phyloP scores from a whole-genome alignment of 768 basidiomycete species.

The Lactarius sp. region DNA sequence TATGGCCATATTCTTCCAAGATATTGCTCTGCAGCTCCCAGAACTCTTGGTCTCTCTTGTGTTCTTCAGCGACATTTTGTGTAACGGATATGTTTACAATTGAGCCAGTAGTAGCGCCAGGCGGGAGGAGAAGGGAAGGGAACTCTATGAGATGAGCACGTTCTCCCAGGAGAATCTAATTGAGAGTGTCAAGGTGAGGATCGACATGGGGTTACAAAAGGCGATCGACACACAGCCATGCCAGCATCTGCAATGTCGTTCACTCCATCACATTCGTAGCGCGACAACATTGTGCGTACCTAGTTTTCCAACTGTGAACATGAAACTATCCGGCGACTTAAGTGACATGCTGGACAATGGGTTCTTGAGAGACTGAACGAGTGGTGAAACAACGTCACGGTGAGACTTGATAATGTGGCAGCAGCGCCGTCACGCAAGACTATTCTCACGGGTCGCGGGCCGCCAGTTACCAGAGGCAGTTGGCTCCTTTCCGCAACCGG shows the following conservation, averaged over 20 bases:
- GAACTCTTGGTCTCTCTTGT: slow-evolving; percentile 75
- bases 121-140: slow-evolving; percentile 90
- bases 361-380: background rate
- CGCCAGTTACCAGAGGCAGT: too few relatives aligned
- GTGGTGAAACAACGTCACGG: background rate
- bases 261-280: slow-evolving; percentile 15
- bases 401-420: background rate
- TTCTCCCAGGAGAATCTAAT: slow-evolving; percentile 85
- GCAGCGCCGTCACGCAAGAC: background rate
- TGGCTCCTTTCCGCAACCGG: too few relatives aligned
- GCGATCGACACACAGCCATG: slow-evolving; percentile 66
- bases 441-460: slow-evolving; percentile 4
- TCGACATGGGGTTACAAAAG: background rate
- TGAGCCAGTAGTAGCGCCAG: slow-evolving; percentile 87
- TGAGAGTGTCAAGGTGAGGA: slow-evolving; percentile 25
- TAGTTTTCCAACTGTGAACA: slow-evolving; percentile 93
- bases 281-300: slow-evolving; percentile 45
- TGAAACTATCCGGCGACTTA: slow-evolving; percentile 61
- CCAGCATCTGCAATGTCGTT: slow-evolving; percentile 62
- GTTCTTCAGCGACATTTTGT: slow-evolving; percentile 81
- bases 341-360: slow-evolving; percentile 12
- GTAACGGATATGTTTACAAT: slow-evolving; percentile 97
- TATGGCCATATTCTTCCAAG: slow-evolving; percentile 62
- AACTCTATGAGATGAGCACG: slow-evolving; percentile 97
- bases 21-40: slow-evolving; percentile 82